phyloP scores from a whole-genome alignment of 495 filamentous ascomycete genomes.

The Saxispiralis lemnorum region DNA sequence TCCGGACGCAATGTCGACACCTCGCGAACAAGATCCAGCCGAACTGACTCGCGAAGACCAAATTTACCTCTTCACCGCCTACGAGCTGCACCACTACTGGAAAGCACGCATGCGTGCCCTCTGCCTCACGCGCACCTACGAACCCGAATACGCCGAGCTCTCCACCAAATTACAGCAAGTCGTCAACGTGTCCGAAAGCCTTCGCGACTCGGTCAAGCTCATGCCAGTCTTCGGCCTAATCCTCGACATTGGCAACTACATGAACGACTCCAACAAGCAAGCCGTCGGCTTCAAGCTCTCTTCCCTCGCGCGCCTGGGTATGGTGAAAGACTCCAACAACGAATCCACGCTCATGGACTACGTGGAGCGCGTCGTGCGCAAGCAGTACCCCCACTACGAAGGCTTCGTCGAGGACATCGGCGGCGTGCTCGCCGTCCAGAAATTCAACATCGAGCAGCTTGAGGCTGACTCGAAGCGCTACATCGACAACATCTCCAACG shows the following conservation, averaged over 20 bases:
- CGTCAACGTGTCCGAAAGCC: slow-evolving; percentile 67
- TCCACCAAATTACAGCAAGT: slow-evolving; percentile 65
- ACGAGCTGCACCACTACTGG: slow-evolving; percentile 95
- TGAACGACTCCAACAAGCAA: slow-evolving; percentile 98
- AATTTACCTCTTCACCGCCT: slow-evolving; percentile 83
- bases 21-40: slow-evolving; percentile 67
- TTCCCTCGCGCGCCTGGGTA: slow-evolving; percentile 80
- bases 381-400: slow-evolving; percentile 93
- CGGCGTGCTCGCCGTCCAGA: slow-evolving; percentile 67
- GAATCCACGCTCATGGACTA: slow-evolving; percentile 89
- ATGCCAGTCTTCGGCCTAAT: slow-evolving; percentile 95
- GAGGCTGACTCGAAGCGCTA: slow-evolving; percentile 80
- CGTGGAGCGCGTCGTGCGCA: slow-evolving; percentile 91
- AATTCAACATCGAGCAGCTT: slow-evolving; percentile 87
- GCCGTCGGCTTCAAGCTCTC: slow-evolving; percentile 94
- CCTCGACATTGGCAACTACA: slow-evolving; percentile 95
- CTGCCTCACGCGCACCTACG: slow-evolving; percentile 65
- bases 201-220: slow-evolving; percentile 75
- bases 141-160: slow-evolving; percentile 81
- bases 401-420: slow-evolving; percentile 68
- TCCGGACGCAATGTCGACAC: slow-evolving; percentile 58
- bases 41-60: slow-evolving; percentile 91
- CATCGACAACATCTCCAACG: slow-evolving; percentile 83
- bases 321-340: slow-evolving; percentile 99
- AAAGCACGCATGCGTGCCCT: slow-evolving; percentile 90